Percentiles rank a stretch among this genome's conserved stretches.
These are phyloP conservation scores for Avena insularis DNA, from an alignment of 176 grass and related monocot genomes.

Conservation along the genomic window DNA sequence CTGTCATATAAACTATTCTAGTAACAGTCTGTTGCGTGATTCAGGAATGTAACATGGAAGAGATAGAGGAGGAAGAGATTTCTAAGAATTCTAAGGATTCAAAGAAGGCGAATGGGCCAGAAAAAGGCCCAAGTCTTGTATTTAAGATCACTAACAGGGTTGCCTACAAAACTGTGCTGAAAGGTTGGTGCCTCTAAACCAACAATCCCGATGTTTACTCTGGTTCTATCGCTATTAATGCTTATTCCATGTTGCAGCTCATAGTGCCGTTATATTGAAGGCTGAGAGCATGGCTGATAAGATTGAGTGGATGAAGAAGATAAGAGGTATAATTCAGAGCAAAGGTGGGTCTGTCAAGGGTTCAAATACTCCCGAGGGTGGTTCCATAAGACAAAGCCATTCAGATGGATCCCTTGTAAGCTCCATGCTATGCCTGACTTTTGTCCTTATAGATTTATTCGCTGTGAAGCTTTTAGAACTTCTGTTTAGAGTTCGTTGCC, in stretches of 20 bases:
- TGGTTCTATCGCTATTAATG: conserved; percentile 23
- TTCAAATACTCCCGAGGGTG: conserved; percentile 67
- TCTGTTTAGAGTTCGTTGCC: neutral
- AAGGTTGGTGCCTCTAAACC: conserved; percentile 55
- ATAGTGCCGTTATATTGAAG: conserved; percentile 86
- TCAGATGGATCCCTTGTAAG: conserved; percentile 99
- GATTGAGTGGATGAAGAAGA: conserved; percentile 89
- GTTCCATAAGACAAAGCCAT: conserved; percentile 85
- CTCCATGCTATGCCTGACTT: conserved; percentile 10
- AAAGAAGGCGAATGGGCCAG: conserved; percentile 83
- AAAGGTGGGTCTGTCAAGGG: conserved; percentile 77
- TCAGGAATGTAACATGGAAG: conserved; percentile 96
- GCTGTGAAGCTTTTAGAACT: conserved; percentile 1
- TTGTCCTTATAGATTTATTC: conserved; percentile 12
- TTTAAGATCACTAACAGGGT: conserved; percentile 99
- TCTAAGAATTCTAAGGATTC: conserved; percentile 88
- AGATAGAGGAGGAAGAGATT: conserved; percentile 90
- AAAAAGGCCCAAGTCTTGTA: conserved; percentile 83
- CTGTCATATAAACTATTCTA: conserved; percentile 26
- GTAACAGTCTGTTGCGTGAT: conserved; percentile 28
- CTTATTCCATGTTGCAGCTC: conserved; percentile 68
- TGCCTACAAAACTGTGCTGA: conserved; percentile 94
- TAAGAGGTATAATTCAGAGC: conserved; percentile 71
- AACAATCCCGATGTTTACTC: neutral
- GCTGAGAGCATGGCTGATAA: conserved; percentile 95